Conservation (phyloP, 2,329 filamentous ascomycete species). For the Colletotrichum theobromicola region DNA sequence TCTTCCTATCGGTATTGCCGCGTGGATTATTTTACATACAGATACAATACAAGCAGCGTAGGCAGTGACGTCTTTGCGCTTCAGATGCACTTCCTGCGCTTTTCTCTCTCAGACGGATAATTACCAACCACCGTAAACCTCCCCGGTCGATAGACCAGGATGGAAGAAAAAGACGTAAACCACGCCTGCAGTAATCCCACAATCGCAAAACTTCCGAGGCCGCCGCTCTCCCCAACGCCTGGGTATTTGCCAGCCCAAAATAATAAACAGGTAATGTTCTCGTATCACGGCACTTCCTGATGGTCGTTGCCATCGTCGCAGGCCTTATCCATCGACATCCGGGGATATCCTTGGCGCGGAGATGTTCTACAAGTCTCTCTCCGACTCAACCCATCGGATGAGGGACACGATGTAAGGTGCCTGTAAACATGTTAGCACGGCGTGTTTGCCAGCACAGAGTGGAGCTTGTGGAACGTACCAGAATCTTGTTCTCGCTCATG, state of each 20-base stretch:
- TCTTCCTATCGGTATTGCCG: not conserved
- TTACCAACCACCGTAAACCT: not conserved
- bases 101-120: not conserved
- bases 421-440: not conserved
- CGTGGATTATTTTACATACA: not conserved
- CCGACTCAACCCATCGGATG: not conserved
- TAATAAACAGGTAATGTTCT: not conserved
- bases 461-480: conserved; percentile 50
- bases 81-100: not conserved
- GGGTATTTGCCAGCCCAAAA: conserved; percentile 20
- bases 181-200: not conserved
- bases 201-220: not conserved
- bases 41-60: not conserved
- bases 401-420: conserved; percentile 14
- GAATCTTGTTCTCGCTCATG: conserved; percentile 69
- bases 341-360: not conserved
- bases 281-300: not conserved
- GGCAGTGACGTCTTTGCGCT: not conserved
- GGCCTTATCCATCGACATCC: not conserved
- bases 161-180: not conserved
- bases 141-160: not conserved
- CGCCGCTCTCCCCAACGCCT: conserved; percentile 14
- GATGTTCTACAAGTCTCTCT: conserved; percentile 1
- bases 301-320: not conserved
- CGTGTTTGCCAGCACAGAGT: not conserved